Evolutionary conservation across 257 asterid genomes (phyloP), one percentile per base, ranked within the genome.

Genomic region (Penstemon davidsonii): DNA sequence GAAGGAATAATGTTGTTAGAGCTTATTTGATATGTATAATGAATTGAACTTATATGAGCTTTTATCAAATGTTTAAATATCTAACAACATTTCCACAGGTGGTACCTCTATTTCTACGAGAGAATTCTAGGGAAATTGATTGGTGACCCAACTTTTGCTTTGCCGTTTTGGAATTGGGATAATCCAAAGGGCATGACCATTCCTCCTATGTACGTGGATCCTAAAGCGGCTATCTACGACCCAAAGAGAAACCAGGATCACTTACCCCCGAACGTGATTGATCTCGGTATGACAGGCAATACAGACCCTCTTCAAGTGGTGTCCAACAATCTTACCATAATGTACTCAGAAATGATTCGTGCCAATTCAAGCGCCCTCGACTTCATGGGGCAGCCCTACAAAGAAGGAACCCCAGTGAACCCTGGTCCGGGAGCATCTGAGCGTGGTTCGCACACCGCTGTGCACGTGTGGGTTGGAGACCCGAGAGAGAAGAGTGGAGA

Each of bases 401-500:
- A 52, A 0, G 82, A 72, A 0, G 91, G 86, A 0, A 71, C 44
- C 11, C 7, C 33, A 0, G 81, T 85, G 0, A 56, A 33, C 6
- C 82, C 84, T 0, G 84, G 88, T 0, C 52, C 8, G 51, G 95
- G 95, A 4, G 37, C 89, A 3, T 56, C 81, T 0, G 95, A 87
- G 70, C 65, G 68, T 0, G 79, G 77, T 4, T 79, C 88, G 8
- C 95, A 87, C 75, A 55, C 43, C 3, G 63, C 83, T 0, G 57
- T 66, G 12, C 95, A 86, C 11, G 54, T 59, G 15, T 84, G 74
- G 72, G 79, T 68, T 4, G 95, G 95, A 0, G 79, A 82, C 18
- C 82, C 84, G 0, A 52, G 55, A 33, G 66, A 81, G 41, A 44
- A 55, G 3, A 63, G 67, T 67, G 0, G 8, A 0, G 95, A 85